Evolutionary conservation across 2,329 filamentous ascomycete species (phyloP), one percentile per base, ranked within the genome.

Genomic region (Aspergillus persii): DNA sequence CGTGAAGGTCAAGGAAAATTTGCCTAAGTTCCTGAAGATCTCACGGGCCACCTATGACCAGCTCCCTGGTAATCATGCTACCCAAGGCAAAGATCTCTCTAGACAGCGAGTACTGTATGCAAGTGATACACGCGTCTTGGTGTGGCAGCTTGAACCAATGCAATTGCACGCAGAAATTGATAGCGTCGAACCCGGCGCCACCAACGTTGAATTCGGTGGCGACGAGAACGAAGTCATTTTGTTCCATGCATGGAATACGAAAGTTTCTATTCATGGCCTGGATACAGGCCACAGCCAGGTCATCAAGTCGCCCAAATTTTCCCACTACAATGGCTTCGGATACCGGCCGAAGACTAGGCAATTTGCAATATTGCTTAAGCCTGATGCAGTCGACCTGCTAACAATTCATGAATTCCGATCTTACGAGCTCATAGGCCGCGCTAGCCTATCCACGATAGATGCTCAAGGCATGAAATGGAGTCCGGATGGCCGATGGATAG

Each of bases 401-500:
- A 77, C 76, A 1, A 69, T 79, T 4, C 76, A 78, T 57, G 70
- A 76, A 30, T 66, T 66, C 50, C 58, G 63, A 31, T 70, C 73
- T 1, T 76, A 77, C 54, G 71, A 74, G 23, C 64, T 72, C 2
- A 64, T 77, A 4, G 67, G 67, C 8, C 71, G 69, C 8, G 67
- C 73, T 5, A 66, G 72, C 2, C 68, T 84, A 6, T 64, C 81
- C 1, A 86, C 84, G 2, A 68, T 78, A 15, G 85, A 88, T 73
- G 84, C 83, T 1, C 82, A 83, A 60, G 82, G 81, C 0, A 56
- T 88, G 39, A 82, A 81, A 67, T 88, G 85, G 84, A 86, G 83
- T 62, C 79, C 80, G 0, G 83, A 86, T 70, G 84, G 85, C 3
- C 76, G 77, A 60, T 88, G 85, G 85, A 73, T 87, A 59, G 82